A percentile compares a stretch with the other conserved stretches of the same genome.
phyloP scores from a whole-genome alignment of 352 stramenopile species.

The Globisporangium heterothallicum region DNA sequence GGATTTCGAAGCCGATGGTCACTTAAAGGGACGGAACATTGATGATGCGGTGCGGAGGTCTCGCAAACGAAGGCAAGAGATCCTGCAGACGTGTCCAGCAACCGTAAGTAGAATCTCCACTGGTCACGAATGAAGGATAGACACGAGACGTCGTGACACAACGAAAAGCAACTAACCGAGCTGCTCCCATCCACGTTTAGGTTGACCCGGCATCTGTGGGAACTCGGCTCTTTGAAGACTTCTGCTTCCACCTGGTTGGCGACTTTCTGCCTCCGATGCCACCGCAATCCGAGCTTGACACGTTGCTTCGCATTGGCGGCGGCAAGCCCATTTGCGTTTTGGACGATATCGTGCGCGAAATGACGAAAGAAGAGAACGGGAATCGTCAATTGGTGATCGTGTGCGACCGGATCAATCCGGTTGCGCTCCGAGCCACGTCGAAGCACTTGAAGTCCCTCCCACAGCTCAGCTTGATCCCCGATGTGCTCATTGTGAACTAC shows the following conservation, averaged over 20 bases:
- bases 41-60: slow-evolving; percentile 47
- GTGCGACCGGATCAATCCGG: slow-evolving; percentile 67
- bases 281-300: slow-evolving; percentile 53
- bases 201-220: slow-evolving; percentile 29
- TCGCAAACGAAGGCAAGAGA: slow-evolving; percentile 32
- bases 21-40: slow-evolving; percentile 50
- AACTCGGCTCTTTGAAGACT: slow-evolving; percentile 63
- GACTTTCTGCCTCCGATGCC: slow-evolving; percentile 80
- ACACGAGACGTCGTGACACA: too few relatives aligned
- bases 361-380: slow-evolving; percentile 46
- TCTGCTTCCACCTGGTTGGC: slow-evolving; percentile 68
- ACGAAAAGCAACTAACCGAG: neutral
- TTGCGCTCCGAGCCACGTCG: slow-evolving; percentile 37
- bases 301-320: slow-evolving; percentile 59
- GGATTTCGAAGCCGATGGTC: slow-evolving; percentile 52
- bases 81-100: slow-evolving; percentile 19
- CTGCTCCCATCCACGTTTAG: slow-evolving; percentile 6
- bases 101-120: slow-evolving; percentile 3
- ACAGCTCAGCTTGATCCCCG: slow-evolving; percentile 32
- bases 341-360: slow-evolving; percentile 43
- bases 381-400: slow-evolving; percentile 57
- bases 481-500: slow-evolving; percentile 69
- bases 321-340: slow-evolving; percentile 51
- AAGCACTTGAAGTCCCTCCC: slow-evolving; percentile 32
- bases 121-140: too few relatives aligned